Base-by-base conservation (phyloP, 2,329 filamentous ascomycete species). In the Fusarium nisikadoi region DNA sequence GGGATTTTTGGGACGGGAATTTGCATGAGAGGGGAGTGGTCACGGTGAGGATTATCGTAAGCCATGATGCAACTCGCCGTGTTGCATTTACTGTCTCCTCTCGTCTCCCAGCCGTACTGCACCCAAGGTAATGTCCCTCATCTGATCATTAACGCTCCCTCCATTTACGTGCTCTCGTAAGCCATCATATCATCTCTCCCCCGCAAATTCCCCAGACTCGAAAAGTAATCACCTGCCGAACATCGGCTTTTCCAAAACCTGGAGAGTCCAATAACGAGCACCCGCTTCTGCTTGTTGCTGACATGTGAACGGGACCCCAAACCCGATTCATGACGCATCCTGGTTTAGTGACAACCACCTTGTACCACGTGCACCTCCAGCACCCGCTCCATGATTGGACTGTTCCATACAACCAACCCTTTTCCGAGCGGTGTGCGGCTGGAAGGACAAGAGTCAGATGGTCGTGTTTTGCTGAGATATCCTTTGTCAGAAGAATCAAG, bases 151-250 rank as follows among this genome's bases (percentile, higher is more conserved):
- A 19, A 10, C 35, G 35, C 6, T 17, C 6, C 19, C 20, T 11
- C 42, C 19, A 43, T 39, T 46, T 17, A 25, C 38, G 8, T 8
- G 12, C 38, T 6, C 23, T 49, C 19, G 11, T 45, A 60, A 39
- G 49, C 23, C 33, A 59, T 54, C 55, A 58, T 57, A 57, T 63
- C 62, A 63, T 57, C 14, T 16, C 33, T 42, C 67, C 70, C 70
- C 70, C 70, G 66, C 70, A 72, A 54, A 70, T 74, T 73, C 70
- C 72, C 72, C 72, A 70, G 72, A 73, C 57, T 75, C 23, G 8
- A 29, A 23, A n/a, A 43, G 46, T 23, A 43, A 70, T 72, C 72
- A 75, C 55, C 72, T 74, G 72, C 72, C 70, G 61, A 73, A 47
- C 53, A 62, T 65, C 69, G 72, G 71, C 42, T 52, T 17, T 38